Evolutionary conservation across 305 asterid genomes (phyloP).

Genomic region (Plantago lanceolata): DNA sequence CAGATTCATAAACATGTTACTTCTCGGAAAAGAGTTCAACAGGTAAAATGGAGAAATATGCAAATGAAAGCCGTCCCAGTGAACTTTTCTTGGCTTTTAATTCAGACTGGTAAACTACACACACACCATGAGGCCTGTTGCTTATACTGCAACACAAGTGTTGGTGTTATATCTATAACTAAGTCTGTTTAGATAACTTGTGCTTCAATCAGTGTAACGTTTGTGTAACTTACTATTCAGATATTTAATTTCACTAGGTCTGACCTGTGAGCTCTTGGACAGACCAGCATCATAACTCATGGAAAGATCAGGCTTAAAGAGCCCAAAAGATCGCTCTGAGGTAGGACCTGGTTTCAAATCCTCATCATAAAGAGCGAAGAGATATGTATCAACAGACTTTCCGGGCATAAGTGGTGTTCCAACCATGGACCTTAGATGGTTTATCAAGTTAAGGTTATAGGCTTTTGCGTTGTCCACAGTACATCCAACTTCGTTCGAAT

Average conservation of each 20-base stretch:
- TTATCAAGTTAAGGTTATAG: slow-evolving; percentile 80
- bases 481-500: slow-evolving; percentile 72
- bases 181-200: not conserved
- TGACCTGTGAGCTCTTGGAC: slow-evolving; percentile 57
- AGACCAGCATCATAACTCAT: slow-evolving; percentile 60
- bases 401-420: slow-evolving; percentile 99
- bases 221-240: not conserved
- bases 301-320: slow-evolving; percentile 70
- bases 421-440: slow-evolving; percentile 70
- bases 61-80: not conserved
- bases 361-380: slow-evolving; percentile 90
- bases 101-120: too few species aligned
- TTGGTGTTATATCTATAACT: too few species aligned
- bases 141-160: too few species aligned
- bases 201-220: not conserved
- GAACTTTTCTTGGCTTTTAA: too few species aligned
- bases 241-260: not conserved
- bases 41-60: not conserved
- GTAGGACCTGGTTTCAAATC: slow-evolving; percentile 83
- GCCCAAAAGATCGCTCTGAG: slow-evolving; percentile 83
- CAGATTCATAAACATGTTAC: slow-evolving; percentile 2
- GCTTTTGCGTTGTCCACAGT: slow-evolving; percentile 75
- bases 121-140: too few species aligned
- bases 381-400: slow-evolving; percentile 81
- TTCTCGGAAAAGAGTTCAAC: not conserved